A percentile compares a stretch with the other conserved stretches of the same genome.
phyloP scores from a whole-genome alignment of 164 flowering plant species.

The Stephania japonica region DNA sequence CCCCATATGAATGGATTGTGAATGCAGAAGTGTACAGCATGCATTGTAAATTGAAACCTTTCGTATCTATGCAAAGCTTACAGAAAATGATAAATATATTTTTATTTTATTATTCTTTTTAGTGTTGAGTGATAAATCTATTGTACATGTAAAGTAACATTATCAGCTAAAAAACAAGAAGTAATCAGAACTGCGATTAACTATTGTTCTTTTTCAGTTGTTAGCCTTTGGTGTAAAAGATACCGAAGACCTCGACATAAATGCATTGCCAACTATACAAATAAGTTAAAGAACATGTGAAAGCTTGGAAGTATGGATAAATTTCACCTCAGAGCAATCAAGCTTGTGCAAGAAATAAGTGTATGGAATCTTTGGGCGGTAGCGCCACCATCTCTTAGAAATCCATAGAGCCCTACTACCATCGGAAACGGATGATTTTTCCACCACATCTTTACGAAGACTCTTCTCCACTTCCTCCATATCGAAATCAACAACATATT shows the following conservation, averaged over 20 bases:
- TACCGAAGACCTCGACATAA: not conserved
- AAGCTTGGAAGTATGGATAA: not conserved
- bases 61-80: not conserved
- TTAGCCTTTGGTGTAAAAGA: not conserved
- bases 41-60: not conserved
- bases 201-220: not conserved
- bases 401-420: conserved; percentile 84
- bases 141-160: not conserved
- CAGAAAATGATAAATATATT: not conserved
- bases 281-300: not conserved
- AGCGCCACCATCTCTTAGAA: conserved; percentile 98
- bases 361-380: conserved; percentile 96
- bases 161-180: not conserved
- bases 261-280: not conserved
- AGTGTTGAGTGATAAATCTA: not conserved
- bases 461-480: conserved; percentile 95
- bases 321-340: conserved; percentile 74
- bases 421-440: conserved; percentile 42
- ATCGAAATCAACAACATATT: conserved; percentile 85
- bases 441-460: conserved; percentile 72
- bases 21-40: not conserved
- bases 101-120: too few relatives aligned
- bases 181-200: not conserved
- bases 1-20: not conserved
- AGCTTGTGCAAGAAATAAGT: conserved; percentile 90